These are phyloP conservation scores for Amylostereum chailletii DNA, from an alignment of 1,284 basidiomycete genomes.

Conservation along the genomic window DNA sequence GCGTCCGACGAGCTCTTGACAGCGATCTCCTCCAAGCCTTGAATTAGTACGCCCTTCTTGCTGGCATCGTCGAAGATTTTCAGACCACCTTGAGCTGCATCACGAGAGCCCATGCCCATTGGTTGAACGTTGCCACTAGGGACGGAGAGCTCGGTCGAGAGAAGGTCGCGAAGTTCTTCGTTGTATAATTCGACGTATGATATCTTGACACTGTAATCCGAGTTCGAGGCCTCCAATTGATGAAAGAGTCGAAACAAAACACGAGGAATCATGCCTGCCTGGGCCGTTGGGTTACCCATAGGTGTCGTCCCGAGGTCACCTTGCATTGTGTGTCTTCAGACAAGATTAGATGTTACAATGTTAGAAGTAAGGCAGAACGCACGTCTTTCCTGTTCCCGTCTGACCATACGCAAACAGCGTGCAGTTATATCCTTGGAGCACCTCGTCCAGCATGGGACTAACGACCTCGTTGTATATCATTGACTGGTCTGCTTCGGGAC, in stretches of 20 bases:
- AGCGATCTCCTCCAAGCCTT: conserved; percentile 87
- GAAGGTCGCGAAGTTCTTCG: conserved; percentile 94
- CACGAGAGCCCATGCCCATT: conserved; percentile 49
- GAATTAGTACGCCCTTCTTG: conserved; percentile 86
- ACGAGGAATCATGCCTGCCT: conserved; percentile 97
- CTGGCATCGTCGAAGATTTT: conserved; percentile 91
- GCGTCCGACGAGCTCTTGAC: conserved; percentile 85
- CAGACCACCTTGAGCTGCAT: conserved; percentile 39
- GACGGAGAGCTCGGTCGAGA: conserved; percentile 64
- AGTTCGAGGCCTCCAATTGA: conserved; percentile 66
- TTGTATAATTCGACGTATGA: conserved; percentile 99
- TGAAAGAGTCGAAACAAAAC: conserved; percentile 91
- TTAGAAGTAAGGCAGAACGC: conserved; percentile 24
- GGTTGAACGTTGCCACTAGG: conserved; percentile 56
- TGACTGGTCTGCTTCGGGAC: conserved; percentile 94
- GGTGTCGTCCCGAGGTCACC: conserved; percentile 80
- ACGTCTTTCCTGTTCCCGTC: conserved; percentile 99
- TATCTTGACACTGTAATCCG: conserved; percentile 91
- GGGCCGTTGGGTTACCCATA: conserved; percentile 79
- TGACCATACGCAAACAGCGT: conserved; percentile 99
- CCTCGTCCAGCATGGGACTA: conserved; percentile 87
- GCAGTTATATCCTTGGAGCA: conserved; percentile 94
- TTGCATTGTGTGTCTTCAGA: conserved; percentile 84
- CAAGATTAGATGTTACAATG: conserved; percentile 1
- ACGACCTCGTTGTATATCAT: conserved; percentile 94